Percentiles rank a stretch among this genome's conserved stretches.
phyloP scores from a whole-genome alignment of 768 basidiomycete species.

The Trametopsis cervina region DNA sequence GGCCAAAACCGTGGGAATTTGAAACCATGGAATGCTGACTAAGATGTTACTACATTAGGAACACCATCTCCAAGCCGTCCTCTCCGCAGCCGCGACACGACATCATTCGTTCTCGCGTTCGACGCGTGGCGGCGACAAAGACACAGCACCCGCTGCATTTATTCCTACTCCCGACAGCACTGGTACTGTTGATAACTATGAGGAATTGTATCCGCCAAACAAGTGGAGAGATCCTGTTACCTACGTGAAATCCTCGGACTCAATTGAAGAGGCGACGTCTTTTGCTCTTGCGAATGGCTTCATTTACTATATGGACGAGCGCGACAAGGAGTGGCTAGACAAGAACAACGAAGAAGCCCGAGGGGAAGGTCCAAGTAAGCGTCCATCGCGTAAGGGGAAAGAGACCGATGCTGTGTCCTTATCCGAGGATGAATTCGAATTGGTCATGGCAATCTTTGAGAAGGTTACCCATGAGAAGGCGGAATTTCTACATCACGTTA shows the following conservation, averaged over 20 bases:
- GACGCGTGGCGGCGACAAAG: slow-evolving; percentile 32
- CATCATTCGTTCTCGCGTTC: slow-evolving; percentile 31
- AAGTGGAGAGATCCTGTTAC: slow-evolving; percentile 73
- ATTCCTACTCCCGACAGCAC: slow-evolving; percentile 94
- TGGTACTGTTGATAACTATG: slow-evolving; percentile 72
- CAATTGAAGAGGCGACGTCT: slow-evolving; percentile 68
- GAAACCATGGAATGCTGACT: slow-evolving; percentile 50
- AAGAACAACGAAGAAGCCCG: slow-evolving; percentile 83
- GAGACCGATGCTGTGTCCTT: slow-evolving; percentile 75
- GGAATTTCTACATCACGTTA: slow-evolving; percentile 83
- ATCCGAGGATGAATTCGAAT: slow-evolving; percentile 88
- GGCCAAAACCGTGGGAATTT: slow-evolving; percentile 36
- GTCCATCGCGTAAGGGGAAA: slow-evolving; percentile 80
- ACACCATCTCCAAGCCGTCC: slow-evolving; percentile 51
- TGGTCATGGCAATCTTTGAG: slow-evolving; percentile 93
- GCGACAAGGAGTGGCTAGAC: slow-evolving; percentile 91
- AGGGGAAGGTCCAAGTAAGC: slow-evolving; percentile 75
- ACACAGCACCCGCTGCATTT: slow-evolving; percentile 48
- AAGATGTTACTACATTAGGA: slow-evolving; percentile 37
- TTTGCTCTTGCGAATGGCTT: slow-evolving; percentile 66
- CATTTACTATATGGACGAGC: slow-evolving; percentile 93
- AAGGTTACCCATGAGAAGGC: slow-evolving; percentile 84
- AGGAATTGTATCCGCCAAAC: slow-evolving; percentile 60
- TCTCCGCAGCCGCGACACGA: slow-evolving; percentile 47
- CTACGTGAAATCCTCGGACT: slow-evolving; percentile 78